phyloP scores from a whole-genome alignment of 208 protist genomes.

The Trypanosoma brucei region DNA sequence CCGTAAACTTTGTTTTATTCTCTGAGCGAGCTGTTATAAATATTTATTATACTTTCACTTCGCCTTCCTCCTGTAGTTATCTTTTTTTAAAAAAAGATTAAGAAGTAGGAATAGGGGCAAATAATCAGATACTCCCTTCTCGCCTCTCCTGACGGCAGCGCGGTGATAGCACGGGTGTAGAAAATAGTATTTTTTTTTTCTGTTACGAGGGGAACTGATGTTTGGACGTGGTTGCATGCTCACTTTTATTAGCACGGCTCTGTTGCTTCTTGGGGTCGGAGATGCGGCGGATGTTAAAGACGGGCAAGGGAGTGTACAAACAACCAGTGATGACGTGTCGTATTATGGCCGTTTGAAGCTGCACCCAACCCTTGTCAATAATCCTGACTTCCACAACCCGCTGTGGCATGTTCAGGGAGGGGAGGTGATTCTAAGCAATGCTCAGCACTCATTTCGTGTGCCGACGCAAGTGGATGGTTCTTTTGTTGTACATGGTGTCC shows the following conservation, averaged over 20 bases:
- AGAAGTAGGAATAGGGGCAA: no score
- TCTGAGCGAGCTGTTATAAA: no score
- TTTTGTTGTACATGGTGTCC: slow-evolving; percentile 66
- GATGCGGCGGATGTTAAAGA: not conserved
- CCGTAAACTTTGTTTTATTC: no score
- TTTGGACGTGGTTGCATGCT: not conserved
- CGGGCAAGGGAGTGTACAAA: not conserved
- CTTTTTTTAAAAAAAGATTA: no score
- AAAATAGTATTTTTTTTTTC: no score
- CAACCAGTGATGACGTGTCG: slow-evolving; percentile 1
- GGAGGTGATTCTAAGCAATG: slow-evolving; percentile 59
- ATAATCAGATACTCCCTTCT: no score
- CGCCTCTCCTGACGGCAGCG: no score
- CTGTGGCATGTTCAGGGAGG: slow-evolving; percentile 66
- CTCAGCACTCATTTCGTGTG: slow-evolving; percentile 36
- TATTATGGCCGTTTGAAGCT: slow-evolving; percentile 58
- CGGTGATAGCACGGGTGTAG: no score
- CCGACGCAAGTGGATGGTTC: slow-evolving; percentile 58
- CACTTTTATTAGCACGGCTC: not conserved
- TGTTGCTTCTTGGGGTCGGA: slow-evolving; percentile 3
- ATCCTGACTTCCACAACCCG: slow-evolving; percentile 34
- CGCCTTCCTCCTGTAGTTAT: no score
- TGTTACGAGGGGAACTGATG: no score
- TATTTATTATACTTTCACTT: no score
- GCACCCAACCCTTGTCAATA: slow-evolving; percentile 38